Conservation (phyloP, 1,284 basidiomycete species). For the Austroboletus niveus region DNA sequence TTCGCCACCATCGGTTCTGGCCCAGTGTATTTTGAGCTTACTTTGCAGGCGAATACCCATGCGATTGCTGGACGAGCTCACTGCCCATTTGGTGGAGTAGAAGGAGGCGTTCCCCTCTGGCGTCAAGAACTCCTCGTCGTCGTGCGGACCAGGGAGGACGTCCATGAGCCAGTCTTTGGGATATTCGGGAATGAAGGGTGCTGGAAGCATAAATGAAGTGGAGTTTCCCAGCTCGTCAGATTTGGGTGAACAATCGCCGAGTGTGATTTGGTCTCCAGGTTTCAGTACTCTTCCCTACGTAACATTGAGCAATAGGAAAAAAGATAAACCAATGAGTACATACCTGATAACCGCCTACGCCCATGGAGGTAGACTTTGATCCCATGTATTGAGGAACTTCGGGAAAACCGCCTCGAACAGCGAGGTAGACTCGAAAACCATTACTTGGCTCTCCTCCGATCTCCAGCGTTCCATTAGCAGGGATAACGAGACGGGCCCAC, state of each 20-base stretch:
- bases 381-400: slow-evolving; percentile 56
- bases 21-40: slow-evolving; percentile 50
- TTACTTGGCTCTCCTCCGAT: slow-evolving; percentile 29
- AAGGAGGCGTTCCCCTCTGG: slow-evolving; percentile 46
- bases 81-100: slow-evolving; percentile 49
- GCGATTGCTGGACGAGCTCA: slow-evolving; percentile 59
- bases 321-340: slow-evolving; percentile 3
- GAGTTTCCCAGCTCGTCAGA: slow-evolving; percentile 6
- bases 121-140: slow-evolving; percentile 56
- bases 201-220: slow-evolving; percentile 13
- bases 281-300: slow-evolving; percentile 52
- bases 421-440: slow-evolving; percentile 58
- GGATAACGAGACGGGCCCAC: slow-evolving; percentile 52
- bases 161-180: slow-evolving; percentile 50
- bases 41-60: slow-evolving; percentile 55
- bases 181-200: slow-evolving; percentile 43
- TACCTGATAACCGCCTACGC: slow-evolving; percentile 60
- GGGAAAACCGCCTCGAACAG: slow-evolving; percentile 61
- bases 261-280: slow-evolving; percentile 43
- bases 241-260: slow-evolving; percentile 35
- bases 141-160: slow-evolving; percentile 64
- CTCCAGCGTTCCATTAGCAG: slow-evolving; percentile 43
- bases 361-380: slow-evolving; percentile 62
- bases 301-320: neutral
- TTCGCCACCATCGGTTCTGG: slow-evolving; percentile 60